A percentile compares a stretch with the other conserved stretches of the same genome.
phyloP scores from a whole-genome alignment of 2,329 filamentous ascomycete species.

The Rutstroemia sydowiana region DNA sequence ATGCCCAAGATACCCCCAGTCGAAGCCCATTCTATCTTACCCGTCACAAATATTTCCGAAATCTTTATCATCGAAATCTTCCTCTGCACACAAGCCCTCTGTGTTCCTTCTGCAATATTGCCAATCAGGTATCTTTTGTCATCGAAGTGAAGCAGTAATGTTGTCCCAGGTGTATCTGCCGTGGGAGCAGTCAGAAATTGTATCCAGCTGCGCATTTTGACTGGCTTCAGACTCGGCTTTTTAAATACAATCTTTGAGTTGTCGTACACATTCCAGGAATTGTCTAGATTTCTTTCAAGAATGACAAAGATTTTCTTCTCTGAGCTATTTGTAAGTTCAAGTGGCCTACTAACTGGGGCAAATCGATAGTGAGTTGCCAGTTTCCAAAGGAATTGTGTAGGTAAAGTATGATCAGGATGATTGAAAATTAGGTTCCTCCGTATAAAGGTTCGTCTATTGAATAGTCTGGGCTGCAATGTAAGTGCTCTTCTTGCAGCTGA shows the following conservation, averaged over 20 bases:
- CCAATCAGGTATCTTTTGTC: conserved; percentile 81
- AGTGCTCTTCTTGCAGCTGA: too few species aligned
- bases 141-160: conserved; percentile 72
- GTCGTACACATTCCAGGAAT: conserved; percentile 1
- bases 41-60: conserved; percentile 76
- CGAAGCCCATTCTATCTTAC: conserved; percentile 65
- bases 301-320: background rate
- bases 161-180: conserved; percentile 77
- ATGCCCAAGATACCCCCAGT: conserved; percentile 78
- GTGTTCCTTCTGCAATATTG: conserved; percentile 73
- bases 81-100: conserved; percentile 58
- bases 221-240: background rate
- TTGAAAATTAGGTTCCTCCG: background rate
- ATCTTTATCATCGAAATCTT: conserved; percentile 58
- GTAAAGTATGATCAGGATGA: background rate
- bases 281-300: background rate
- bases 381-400: background rate
- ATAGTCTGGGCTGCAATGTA: too few species aligned
- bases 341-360: too few species aligned
- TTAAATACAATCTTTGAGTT: background rate
- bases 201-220: conserved; percentile 64
- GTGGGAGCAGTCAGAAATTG: conserved; percentile 78
- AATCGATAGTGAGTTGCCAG: background rate
- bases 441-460: too few species aligned
- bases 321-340: too few species aligned